A percentile compares a stretch with the other conserved stretches of the same genome.
Conservation (phyloP, 1,139 yeast genomes). For the Zygoascus sp. region DNA sequence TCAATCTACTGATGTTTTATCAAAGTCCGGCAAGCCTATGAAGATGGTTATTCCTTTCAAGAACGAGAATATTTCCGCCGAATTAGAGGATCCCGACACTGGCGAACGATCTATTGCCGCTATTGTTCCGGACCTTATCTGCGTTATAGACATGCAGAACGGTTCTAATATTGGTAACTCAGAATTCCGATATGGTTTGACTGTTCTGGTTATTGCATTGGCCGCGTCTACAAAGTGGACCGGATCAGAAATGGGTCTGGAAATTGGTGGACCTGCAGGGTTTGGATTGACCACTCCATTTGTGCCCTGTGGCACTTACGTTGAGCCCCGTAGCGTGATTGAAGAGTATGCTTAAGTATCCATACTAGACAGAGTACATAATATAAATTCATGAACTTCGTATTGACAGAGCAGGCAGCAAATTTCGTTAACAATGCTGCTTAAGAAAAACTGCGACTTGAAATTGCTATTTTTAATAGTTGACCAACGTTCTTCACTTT, state of each 20-base stretch:
- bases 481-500: no score
- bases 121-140: constrained; percentile 46
- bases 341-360: constrained; percentile 33
- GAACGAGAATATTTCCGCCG: constrained; percentile 43
- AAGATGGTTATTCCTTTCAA: constrained; percentile 42
- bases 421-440: no score
- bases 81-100: constrained; percentile 24
- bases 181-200: constrained; percentile 44
- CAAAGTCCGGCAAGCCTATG: constrained; percentile 38
- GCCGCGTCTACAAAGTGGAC: constrained; percentile 43
- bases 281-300: constrained; percentile 40
- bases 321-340: constrained; percentile 39
- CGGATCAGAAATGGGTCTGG: constrained; percentile 32
- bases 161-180: constrained; percentile 50
- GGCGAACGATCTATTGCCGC: constrained; percentile 31
- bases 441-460: no score
- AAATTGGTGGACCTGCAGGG: constrained; percentile 42
- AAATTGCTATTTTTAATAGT: no score
- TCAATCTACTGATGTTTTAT: constrained; percentile 29
- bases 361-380: not conserved
- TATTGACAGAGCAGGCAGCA: no score
- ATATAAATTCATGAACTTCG: not conserved
- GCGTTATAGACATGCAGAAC: constrained; percentile 41
- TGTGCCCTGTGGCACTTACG: constrained; percentile 36
- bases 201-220: constrained; percentile 41